These are phyloP conservation scores for Gentiana straminea DNA, from an alignment of 257 asterid genomes.

Conservation along the genomic window DNA sequence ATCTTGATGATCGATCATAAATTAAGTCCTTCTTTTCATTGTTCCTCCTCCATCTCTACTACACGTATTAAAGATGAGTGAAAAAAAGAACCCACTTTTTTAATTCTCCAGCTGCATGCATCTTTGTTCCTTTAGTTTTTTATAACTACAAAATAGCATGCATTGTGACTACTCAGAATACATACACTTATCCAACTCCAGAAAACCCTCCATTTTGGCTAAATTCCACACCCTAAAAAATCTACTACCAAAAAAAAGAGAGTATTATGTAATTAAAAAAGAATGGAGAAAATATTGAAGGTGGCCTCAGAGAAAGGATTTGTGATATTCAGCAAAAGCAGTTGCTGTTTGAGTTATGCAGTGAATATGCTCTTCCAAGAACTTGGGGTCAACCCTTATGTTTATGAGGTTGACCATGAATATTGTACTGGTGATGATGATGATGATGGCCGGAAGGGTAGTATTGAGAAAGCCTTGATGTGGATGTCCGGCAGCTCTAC, in stretches of 20 bases:
- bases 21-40: too few relatives aligned
- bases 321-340: slow-evolving; percentile 25
- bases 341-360: slow-evolving; percentile 22
- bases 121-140: too few relatives aligned
- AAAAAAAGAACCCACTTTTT: too few relatives aligned
- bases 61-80: too few relatives aligned
- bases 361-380: slow-evolving; percentile 19
- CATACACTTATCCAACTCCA: not conserved
- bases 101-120: too few relatives aligned
- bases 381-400: slow-evolving; percentile 10
- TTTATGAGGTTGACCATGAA: slow-evolving; percentile 15
- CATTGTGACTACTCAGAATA: not conserved
- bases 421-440: not conserved
- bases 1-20: too few relatives aligned
- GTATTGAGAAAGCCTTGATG: slow-evolving; percentile 20
- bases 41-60: too few relatives aligned
- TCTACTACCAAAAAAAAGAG: not conserved
- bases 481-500: slow-evolving; percentile 18
- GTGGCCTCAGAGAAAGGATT: slow-evolving; percentile 14
- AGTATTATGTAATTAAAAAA: not conserved
- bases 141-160: not conserved
- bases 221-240: not conserved
- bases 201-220: too few relatives aligned
- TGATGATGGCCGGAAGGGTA: slow-evolving; percentile 15
- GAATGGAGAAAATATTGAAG: slow-evolving; percentile 17